phyloP scores from a whole-genome alignment of 2,329 filamentous ascomycete genomes.

The Proliferodiscus dingleyae region DNA sequence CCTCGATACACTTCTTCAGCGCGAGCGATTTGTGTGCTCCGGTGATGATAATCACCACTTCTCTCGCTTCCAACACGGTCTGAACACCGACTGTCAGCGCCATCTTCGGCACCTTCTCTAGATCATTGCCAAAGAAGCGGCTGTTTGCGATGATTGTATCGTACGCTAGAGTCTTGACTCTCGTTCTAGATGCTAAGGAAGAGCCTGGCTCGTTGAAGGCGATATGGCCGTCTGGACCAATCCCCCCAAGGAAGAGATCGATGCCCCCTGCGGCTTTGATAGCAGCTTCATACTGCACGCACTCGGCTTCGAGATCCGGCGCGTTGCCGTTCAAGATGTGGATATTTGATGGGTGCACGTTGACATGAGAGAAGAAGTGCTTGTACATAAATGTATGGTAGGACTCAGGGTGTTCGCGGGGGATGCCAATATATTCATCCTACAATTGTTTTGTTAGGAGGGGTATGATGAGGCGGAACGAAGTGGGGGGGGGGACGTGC shows the following conservation, averaged over 20 bases:
- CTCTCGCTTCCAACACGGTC: conserved; percentile 74
- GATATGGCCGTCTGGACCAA: conserved; percentile 82
- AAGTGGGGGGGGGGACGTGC: conserved; percentile 38
- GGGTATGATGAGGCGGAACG: conserved; percentile 1
- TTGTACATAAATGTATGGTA: conserved; percentile 95
- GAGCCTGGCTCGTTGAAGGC: conserved; percentile 89
- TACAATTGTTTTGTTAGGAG: conserved; percentile 29
- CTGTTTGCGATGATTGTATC: conserved; percentile 85
- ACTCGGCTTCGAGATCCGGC: conserved; percentile 68
- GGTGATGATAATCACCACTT: conserved; percentile 78
- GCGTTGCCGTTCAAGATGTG: conserved; percentile 82
- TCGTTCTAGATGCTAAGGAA: conserved; percentile 69
- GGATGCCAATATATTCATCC: conserved; percentile 84
- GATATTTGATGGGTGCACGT: conserved; percentile 76
- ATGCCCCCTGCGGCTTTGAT: conserved; percentile 74
- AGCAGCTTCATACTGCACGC: conserved; percentile 71
- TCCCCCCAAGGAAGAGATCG: conserved; percentile 79
- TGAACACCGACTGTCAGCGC: conserved; percentile 81
- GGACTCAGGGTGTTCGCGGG: conserved; percentile 76
- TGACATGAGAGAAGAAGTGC: conserved; percentile 81
- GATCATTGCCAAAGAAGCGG: conserved; percentile 73
- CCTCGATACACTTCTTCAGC: conserved; percentile 74
- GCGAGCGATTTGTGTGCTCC: conserved; percentile 78
- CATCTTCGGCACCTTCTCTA: conserved; percentile 71
- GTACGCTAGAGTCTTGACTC: conserved; percentile 82